A percentile compares a stretch with the other conserved stretches of the same genome.
phyloP scores from a whole-genome alignment of 805 yeast species.

The Starmerella khaoyaiensis region DNA sequence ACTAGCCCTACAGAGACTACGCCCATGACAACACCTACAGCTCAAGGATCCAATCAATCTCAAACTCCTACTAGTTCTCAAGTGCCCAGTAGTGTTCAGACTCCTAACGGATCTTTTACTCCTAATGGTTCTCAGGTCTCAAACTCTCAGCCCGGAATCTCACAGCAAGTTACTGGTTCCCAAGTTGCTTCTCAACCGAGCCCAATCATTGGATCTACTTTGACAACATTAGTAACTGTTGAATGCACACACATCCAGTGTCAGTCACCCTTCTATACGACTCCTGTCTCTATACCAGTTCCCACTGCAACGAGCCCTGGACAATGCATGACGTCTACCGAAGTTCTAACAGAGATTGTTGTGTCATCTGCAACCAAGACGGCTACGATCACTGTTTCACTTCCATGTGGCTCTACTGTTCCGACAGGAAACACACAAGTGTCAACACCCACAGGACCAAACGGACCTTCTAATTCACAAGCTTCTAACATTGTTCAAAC shows the following conservation, averaged over 20 bases:
- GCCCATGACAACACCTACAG: no score
- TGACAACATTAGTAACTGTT: neutral
- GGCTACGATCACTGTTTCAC: conserved; percentile 2
- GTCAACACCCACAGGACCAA: neutral
- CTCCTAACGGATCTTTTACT: neutral
- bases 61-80: neutral
- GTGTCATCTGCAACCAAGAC: conserved; percentile 3
- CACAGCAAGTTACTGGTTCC: neutral
- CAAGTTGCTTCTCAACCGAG: neutral
- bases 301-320: conserved; percentile 11
- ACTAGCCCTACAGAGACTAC: neutral
- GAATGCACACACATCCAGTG: conserved; percentile 1
- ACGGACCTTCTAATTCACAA: neutral
- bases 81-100: neutral
- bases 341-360: neutral
- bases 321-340: conserved; percentile 12
- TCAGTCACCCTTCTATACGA: conserved; percentile 1
- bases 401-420: conserved; percentile 5
- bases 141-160: neutral
- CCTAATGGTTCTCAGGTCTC: neutral
- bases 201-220: neutral
- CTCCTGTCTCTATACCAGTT: conserved; percentile 10
- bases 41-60: no score
- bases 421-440: no score
- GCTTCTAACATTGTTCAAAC: no score